A percentile compares a stretch with the other conserved stretches of the same genome.
Evolutionary conservation across 768 basidiomycete species (phyloP).

Genomic region (Sarcomyxa edulis): DNA sequence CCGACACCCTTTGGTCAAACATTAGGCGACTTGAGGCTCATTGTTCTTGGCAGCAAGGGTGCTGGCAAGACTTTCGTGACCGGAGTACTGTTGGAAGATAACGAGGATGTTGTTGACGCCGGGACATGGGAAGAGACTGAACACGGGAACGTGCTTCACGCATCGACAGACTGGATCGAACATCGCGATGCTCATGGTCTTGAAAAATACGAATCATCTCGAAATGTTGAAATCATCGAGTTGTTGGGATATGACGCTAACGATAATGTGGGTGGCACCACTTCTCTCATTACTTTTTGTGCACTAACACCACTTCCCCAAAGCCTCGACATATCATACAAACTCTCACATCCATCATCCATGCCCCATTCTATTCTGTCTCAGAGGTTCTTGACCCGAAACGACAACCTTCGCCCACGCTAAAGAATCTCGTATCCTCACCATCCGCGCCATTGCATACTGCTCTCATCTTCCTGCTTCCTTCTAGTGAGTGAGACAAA

Average conservation of each 20-base stretch:
- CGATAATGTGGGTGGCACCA: slow-evolving; percentile 36
- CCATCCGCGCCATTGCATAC: slow-evolving; percentile 56
- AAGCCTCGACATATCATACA: slow-evolving; percentile 28
- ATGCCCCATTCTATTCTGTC: slow-evolving; percentile 50
- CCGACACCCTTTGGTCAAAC: slow-evolving; percentile 69
- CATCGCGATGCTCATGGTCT: slow-evolving; percentile 59
- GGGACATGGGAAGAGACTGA: slow-evolving; percentile 50
- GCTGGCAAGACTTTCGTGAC: slow-evolving; percentile 41
- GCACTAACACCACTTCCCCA: slow-evolving; percentile 8
- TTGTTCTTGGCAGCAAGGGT: slow-evolving; percentile 45
- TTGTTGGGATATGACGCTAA: slow-evolving; percentile 39
- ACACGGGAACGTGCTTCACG: slow-evolving; percentile 37
- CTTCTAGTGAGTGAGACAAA: slow-evolving; percentile 33
- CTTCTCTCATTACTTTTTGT: slow-evolving; percentile 1
- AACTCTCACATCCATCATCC: slow-evolving; percentile 37
- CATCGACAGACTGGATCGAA: slow-evolving; percentile 72
- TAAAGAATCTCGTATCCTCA: slow-evolving; percentile 53
- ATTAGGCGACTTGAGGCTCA: slow-evolving; percentile 52
- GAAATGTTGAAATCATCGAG: slow-evolving; percentile 60
- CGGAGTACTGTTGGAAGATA: slow-evolving; percentile 51
- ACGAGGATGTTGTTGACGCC: slow-evolving; percentile 63
- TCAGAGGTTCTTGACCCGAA: slow-evolving; percentile 49
- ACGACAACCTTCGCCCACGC: slow-evolving; percentile 42
- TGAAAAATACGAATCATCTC: slow-evolving; percentile 58
- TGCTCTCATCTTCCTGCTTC: slow-evolving; percentile 49